Evolutionary conservation across 257 asterid species (phyloP).

Genomic region (Solanum bukasovii): DNA sequence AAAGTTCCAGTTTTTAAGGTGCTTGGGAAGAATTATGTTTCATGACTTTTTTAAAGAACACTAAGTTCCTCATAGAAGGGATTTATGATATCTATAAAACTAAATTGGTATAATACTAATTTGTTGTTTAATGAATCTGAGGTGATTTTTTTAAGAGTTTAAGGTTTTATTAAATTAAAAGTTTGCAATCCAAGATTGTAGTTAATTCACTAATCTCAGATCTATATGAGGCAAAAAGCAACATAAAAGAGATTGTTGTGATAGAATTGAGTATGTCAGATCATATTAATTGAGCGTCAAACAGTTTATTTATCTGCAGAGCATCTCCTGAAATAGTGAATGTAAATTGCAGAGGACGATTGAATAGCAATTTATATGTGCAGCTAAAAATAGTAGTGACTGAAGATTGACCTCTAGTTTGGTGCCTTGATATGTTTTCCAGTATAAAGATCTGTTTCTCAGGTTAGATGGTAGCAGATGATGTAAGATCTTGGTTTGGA

Average conservation of each 20-base stretch:
- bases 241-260: background rate
- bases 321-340: slow-evolving; percentile 3
- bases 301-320: background rate
- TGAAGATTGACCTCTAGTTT: background rate
- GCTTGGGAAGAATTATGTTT: background rate
- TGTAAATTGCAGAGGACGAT: slow-evolving; percentile 26
- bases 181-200: background rate
- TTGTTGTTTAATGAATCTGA: background rate
- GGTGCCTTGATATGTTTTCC: background rate
- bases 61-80: background rate
- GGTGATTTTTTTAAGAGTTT: background rate
- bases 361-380: background rate
- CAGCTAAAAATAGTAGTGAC: slow-evolving; percentile 13
- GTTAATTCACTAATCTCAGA: background rate
- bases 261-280: background rate
- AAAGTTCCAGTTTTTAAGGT: background rate
- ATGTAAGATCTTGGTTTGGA: background rate
- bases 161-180: background rate
- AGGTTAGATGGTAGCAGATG: background rate
- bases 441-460: background rate
- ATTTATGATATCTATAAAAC: background rate
- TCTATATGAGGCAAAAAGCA: background rate
- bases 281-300: background rate
- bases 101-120: background rate
- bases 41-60: background rate